phyloP scores from a whole-genome alignment of 192 early-diverging fungal genomes.

The Spinellus fusiger region DNA sequence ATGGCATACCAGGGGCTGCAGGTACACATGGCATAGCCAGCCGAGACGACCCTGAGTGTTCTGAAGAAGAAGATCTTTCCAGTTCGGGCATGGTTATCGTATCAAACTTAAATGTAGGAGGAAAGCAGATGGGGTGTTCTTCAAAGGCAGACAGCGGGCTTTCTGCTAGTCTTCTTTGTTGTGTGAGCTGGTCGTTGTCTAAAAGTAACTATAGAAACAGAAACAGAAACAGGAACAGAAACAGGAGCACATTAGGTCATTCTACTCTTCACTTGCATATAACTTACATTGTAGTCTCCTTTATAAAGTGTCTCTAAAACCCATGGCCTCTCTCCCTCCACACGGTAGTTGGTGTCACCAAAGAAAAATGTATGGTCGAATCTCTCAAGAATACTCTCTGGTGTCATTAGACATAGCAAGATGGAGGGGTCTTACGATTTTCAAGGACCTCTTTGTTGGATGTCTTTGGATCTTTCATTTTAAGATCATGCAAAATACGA shows the following conservation, averaged over 20 bases:
- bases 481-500: constrained; percentile 39
- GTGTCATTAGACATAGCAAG: neutral
- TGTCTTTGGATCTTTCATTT: constrained; percentile 30
- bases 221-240: neutral
- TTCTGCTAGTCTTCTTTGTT: constrained; percentile 12
- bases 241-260: neutral
- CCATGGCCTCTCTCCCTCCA: constrained; percentile 43
- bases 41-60: constrained; percentile 9
- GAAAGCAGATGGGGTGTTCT: constrained; percentile 61
- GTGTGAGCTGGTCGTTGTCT: constrained; percentile 38
- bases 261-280: neutral
- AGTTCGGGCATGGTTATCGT: constrained; percentile 14
- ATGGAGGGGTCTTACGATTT: no score
- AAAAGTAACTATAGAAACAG: neutral
- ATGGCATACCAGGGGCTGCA: neutral
- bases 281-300: constrained; percentile 39
- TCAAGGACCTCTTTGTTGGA: no score
- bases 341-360: constrained; percentile 78
- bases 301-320: constrained; percentile 42
- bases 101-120: constrained; percentile 83
- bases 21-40: neutral
- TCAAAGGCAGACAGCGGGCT: constrained; percentile 41
- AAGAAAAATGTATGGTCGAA: constrained; percentile 63
- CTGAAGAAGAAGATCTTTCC: neutral
- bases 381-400: constrained; percentile 32